Base-by-base conservation (phyloP, 2,329 filamentous ascomycete species). In the Sphaerulina vaccinii region DNA sequence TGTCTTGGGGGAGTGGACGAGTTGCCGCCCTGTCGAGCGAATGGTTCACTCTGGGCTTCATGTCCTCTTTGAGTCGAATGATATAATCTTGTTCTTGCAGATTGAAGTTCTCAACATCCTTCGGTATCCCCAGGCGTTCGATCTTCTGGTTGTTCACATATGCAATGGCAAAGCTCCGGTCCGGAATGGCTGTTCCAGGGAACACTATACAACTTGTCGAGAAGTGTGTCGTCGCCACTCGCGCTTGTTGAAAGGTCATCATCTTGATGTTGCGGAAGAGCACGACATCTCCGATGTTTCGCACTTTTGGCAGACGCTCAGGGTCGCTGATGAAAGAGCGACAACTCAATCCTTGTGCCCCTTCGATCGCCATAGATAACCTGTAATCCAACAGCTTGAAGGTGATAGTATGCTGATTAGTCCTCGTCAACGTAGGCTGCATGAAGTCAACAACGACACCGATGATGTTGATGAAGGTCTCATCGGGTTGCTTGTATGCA, bases 381-480 rank as follows among this genome's bases (percentile, higher is more conserved):
- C 22, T 32, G 8, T 45, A 50, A 58, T 77, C 74, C 47, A 71
- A 65, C 9, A 77, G 56, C 18, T 59, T 68, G 59, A 75, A 70
- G 11, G 70, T 67, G 42, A 65, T 45, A 56, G 62, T 59, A 33
- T 51, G 57, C 13, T 69, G 56, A 19, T 67, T 62, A 18, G 79
- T 77, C 48, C 55, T 72, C 1, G 83, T 83, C 9, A 66, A 50
- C 0, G 73, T 74, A 1, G 82, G 79, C 1, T 75, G 69, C 51
- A 81, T 76, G 42, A 76, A 78, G 60, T 92, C 87, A 45, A 82
- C 80, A 3, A 92, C 80, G 3, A 92, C 70, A 1, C 89, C 90
- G 44, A 90, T 78, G 35, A 93, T 71, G 69, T 75, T 85, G 57
- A 84, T 73, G 50, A 66, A 61, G 57, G 62, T 56, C 35, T 51